Evolutionary conservation across 352 stramenopile genomes (phyloP).

Genomic region (Pythium biforme): DNA sequence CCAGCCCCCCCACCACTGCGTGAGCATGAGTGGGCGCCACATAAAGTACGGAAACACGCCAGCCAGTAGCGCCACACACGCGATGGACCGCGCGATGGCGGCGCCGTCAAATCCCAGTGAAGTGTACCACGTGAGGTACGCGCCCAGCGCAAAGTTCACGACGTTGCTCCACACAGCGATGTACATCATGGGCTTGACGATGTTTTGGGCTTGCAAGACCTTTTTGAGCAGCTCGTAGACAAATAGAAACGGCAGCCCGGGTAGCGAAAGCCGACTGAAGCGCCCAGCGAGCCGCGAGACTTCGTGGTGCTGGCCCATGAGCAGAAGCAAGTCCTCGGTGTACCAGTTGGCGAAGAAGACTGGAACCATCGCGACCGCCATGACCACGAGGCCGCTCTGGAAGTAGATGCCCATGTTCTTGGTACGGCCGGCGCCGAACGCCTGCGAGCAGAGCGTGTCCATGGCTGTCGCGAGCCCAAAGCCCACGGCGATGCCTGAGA

Average conservation of each 20-base stretch:
- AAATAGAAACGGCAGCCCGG: slow-evolving; percentile 68
- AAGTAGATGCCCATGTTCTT: slow-evolving; percentile 80
- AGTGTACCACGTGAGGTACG: slow-evolving; percentile 74
- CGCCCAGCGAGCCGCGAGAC: slow-evolving; percentile 55
- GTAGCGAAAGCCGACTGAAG: slow-evolving; percentile 57
- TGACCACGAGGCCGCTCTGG: slow-evolving; percentile 60
- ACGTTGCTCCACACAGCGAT: slow-evolving; percentile 58
- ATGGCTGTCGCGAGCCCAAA: slow-evolving; percentile 51
- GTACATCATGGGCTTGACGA: slow-evolving; percentile 71
- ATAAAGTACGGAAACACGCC: slow-evolving; percentile 59
- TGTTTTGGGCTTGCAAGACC: slow-evolving; percentile 74
- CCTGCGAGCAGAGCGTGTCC: slow-evolving; percentile 87
- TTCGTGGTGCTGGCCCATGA: slow-evolving; percentile 44
- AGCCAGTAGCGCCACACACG: slow-evolving; percentile 46
- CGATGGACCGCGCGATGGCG: slow-evolving; percentile 56
- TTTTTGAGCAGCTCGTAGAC: slow-evolving; percentile 83
- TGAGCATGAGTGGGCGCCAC: slow-evolving; percentile 32
- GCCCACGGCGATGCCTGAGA: slow-evolving; percentile 59
- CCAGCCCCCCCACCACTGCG: slow-evolving; percentile 36
- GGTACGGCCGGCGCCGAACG: slow-evolving; percentile 64
- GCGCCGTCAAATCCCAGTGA: slow-evolving; percentile 69
- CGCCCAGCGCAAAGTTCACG: slow-evolving; percentile 61
- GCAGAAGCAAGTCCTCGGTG: slow-evolving; percentile 41
- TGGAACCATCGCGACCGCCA: slow-evolving; percentile 41
- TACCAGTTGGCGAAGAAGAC: slow-evolving; percentile 66